Conservation (phyloP, 495 filamentous ascomycete species). For the Neohortaea acidophila region DNA sequence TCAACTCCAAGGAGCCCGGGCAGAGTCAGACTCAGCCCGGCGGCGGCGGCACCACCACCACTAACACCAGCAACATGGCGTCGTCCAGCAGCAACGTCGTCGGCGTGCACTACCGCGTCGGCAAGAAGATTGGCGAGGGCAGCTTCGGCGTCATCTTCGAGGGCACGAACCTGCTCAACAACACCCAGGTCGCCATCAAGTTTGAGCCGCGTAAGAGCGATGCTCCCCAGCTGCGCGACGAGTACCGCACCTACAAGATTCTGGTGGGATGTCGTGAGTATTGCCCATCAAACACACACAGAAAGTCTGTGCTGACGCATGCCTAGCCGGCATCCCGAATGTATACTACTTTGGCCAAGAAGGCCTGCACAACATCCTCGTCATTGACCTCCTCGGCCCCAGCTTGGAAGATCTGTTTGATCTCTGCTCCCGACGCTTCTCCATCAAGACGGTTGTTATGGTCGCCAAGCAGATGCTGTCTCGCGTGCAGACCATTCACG, state of each 20-base stretch:
- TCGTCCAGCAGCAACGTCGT: constrained; percentile 97
- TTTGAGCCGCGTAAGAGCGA: constrained; percentile 99
- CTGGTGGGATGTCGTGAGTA: constrained; percentile 96
- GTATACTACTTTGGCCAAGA: constrained; percentile 99
- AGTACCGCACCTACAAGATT: constrained; percentile 99
- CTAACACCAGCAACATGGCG: constrained; percentile 50
- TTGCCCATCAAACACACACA: too few species aligned
- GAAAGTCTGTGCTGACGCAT: constrained; percentile 2
- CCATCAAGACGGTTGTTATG: constrained; percentile 97
- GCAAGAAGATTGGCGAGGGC: constrained; percentile 98
- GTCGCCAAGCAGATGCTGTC: constrained; percentile 99
- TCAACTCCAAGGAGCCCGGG: too few species aligned
- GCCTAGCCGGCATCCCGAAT: constrained; percentile 88
- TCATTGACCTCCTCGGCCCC: constrained; percentile 93
- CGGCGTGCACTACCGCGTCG: constrained; percentile 95
- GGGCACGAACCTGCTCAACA: constrained; percentile 95
- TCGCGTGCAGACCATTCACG: constrained; percentile 96
- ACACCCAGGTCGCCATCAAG: constrained; percentile 98
- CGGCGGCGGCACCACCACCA: too few species aligned
- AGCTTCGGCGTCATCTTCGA: constrained; percentile 99
- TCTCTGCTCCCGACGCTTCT: constrained; percentile 89
- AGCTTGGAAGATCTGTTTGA: constrained; percentile 97
- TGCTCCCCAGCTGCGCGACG: constrained; percentile 92
- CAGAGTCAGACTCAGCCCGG: too few species aligned
- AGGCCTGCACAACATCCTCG: constrained; percentile 96